These are phyloP conservation scores for Venturia oleaginea DNA, from an alignment of 2,329 filamentous ascomycete genomes.

Conservation along the genomic window DNA sequence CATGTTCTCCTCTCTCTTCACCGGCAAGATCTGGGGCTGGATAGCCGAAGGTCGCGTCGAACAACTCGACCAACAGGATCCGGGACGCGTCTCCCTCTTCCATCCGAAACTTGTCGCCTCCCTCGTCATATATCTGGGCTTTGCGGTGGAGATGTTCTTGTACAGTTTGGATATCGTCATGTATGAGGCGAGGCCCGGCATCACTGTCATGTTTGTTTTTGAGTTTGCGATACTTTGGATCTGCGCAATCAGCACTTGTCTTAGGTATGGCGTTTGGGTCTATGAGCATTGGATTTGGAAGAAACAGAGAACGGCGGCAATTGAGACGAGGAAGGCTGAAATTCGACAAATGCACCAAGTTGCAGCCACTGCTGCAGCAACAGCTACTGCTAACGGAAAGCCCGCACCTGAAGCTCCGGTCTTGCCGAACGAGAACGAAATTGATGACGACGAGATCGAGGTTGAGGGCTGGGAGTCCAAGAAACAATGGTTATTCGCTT, in stretches of 20 bases:
- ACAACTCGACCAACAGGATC: constrained; percentile 88
- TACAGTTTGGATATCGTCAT: constrained; percentile 80
- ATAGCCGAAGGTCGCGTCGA: constrained; percentile 93
- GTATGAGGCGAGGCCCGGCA: constrained; percentile 80
- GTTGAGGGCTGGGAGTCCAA: constrained; percentile 95
- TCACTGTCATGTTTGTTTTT: constrained; percentile 99
- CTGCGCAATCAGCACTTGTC: constrained; percentile 67
- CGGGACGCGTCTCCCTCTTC: constrained; percentile 78
- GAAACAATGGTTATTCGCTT: constrained; percentile 79
- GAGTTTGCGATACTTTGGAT: constrained; percentile 86
- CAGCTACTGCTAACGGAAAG: constrained; percentile 28
- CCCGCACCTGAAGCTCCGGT: constrained; percentile 27
- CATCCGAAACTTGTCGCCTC: constrained; percentile 74
- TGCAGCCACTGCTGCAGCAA: constrained; percentile 31
- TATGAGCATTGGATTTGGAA: constrained; percentile 67
- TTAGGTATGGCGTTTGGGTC: constrained; percentile 70
- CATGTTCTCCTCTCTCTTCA: constrained; percentile 90
- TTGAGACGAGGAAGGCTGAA: constrained; percentile 60
- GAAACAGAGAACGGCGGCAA: constrained; percentile 60
- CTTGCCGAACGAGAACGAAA: constrained; percentile 59
- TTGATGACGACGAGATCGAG: constrained; percentile 91
- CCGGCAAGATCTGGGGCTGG: constrained; percentile 97
- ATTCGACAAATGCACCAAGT: constrained; percentile 44
- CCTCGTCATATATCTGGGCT: constrained; percentile 66
- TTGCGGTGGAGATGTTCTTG: constrained; percentile 69